phyloP scores from a whole-genome alignment of 305 asterid species.

The Petunia hybrid region DNA sequence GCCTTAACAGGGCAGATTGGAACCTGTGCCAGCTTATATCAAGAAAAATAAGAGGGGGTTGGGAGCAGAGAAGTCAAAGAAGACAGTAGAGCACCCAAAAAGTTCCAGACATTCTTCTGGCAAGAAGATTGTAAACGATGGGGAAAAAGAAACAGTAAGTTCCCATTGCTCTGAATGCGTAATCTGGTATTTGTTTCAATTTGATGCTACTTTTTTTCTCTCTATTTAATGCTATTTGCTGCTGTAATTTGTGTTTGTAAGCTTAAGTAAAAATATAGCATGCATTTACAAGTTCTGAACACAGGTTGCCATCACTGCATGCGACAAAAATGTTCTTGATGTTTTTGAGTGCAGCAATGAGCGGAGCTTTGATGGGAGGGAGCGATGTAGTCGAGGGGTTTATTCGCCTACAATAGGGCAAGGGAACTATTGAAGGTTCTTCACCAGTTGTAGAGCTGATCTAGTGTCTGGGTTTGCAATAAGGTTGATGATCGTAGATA shows the following conservation, averaged over 20 bases:
- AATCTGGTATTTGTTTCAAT: slow-evolving; percentile 1
- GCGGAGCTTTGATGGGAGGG: not conserved
- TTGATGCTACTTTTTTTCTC: slow-evolving; percentile 10
- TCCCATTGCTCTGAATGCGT: slow-evolving; percentile 2
- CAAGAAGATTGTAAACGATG: slow-evolving; percentile 51
- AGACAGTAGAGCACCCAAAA: slow-evolving; percentile 38
- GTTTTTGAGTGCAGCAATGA: not conserved
- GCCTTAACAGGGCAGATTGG: slow-evolving; percentile 82
- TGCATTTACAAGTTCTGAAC: slow-evolving; percentile 1
- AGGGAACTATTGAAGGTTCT: not conserved
- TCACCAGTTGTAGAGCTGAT: not conserved
- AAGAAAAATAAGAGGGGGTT: slow-evolving; percentile 87
- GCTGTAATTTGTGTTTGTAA: not conserved
- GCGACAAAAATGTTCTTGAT: not conserved
- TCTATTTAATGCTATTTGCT: slow-evolving; percentile 5
- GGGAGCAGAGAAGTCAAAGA: slow-evolving; percentile 77
- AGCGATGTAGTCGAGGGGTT: slow-evolving; percentile 7
- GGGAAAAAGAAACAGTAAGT: slow-evolving; percentile 19
- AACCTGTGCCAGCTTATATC: slow-evolving; percentile 69
- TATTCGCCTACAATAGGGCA: slow-evolving; percentile 6
- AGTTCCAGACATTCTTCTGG: slow-evolving; percentile 34
- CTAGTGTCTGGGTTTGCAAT: not conserved
- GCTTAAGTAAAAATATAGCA: not conserved
- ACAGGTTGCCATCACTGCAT: not conserved
- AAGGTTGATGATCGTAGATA: not conserved